These are phyloP conservation scores for Hypsizygus ulmarius DNA, from an alignment of 1,284 basidiomycete species.

Conservation along the genomic window DNA sequence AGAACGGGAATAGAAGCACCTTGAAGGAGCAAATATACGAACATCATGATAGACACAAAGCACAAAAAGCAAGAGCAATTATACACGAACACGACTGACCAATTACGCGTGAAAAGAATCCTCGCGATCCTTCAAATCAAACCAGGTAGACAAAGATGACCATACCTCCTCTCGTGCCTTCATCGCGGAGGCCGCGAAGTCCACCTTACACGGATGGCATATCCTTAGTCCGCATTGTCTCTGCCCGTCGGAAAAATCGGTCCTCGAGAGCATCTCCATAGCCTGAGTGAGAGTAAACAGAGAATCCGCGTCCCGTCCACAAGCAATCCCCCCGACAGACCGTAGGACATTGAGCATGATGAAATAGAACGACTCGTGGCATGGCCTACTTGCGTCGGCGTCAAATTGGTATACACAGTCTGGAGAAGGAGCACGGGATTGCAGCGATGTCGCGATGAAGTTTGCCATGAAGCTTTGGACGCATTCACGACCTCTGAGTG, in stretches of 20 bases:
- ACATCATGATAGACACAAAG: neutral
- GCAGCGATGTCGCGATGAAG: constrained; percentile 58
- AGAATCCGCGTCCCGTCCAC: constrained; percentile 70
- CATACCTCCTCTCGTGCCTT: constrained; percentile 63
- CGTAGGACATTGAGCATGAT: constrained; percentile 70
- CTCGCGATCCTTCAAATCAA: constrained; percentile 41
- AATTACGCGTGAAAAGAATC: neutral
- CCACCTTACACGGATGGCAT: constrained; percentile 59
- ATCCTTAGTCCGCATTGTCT: constrained; percentile 55
- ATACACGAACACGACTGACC: too few species aligned
- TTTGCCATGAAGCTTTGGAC: constrained; percentile 60
- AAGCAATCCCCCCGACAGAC: constrained; percentile 64
- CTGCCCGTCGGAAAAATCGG: constrained; percentile 65
- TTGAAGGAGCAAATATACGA: neutral
- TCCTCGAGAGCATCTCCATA: constrained; percentile 64
- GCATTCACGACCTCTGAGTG: constrained; percentile 59
- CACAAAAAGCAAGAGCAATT: too few species aligned
- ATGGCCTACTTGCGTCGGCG: constrained; percentile 34
- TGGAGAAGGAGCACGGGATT: constrained; percentile 43
- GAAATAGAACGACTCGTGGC: constrained; percentile 70
- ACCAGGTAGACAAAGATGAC: constrained; percentile 63
- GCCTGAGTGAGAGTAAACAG: constrained; percentile 65
- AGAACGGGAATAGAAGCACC: neutral
- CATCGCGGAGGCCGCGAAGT: constrained; percentile 50
- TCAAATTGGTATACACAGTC: constrained; percentile 43